Percentiles rank a stretch among this genome's conserved stretches.
Conservation (phyloP, 1,284 basidiomycete genomes). For the Somion occarium region DNA sequence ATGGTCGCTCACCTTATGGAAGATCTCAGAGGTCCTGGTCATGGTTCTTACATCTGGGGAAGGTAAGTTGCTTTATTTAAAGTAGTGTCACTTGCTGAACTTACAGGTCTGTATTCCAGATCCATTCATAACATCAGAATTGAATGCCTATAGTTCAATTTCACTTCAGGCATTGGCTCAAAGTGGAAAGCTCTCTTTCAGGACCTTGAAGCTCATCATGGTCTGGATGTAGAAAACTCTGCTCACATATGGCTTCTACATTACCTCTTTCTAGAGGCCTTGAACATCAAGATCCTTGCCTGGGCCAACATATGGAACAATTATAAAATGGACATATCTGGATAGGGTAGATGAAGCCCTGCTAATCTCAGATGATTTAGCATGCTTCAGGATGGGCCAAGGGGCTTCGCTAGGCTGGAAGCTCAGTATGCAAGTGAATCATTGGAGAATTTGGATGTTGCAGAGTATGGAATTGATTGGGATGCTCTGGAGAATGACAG, state of each 20-base stretch:
- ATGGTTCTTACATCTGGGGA: constrained; percentile 33
- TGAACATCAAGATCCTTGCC: constrained; percentile 14
- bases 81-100: constrained; percentile 1
- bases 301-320: constrained; percentile 24
- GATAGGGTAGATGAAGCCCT: constrained; percentile 11
- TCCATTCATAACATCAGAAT: constrained; percentile 17
- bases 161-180: constrained; percentile 25
- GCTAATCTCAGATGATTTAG: constrained; percentile 16
- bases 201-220: constrained; percentile 18
- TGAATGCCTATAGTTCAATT: constrained; percentile 32
- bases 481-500: constrained; percentile 13
- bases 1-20: constrained; percentile 26
- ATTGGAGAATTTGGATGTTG: too few relatives aligned
- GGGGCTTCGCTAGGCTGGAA: constrained; percentile 9
- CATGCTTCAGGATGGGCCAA: constrained; percentile 11
- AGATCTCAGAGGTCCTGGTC: constrained; percentile 15
- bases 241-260: constrained; percentile 27
- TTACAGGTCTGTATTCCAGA: neutral
- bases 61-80: constrained; percentile 20
- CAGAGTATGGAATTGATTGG: constrained; percentile 24
- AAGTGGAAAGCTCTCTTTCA: constrained; percentile 31
- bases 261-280: constrained; percentile 15
- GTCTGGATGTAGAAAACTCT: constrained; percentile 13
- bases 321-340: too few relatives aligned
- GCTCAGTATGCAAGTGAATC: too few relatives aligned